Conservation (phyloP, 345 rosid species). For the Heritiera littoralis region DNA sequence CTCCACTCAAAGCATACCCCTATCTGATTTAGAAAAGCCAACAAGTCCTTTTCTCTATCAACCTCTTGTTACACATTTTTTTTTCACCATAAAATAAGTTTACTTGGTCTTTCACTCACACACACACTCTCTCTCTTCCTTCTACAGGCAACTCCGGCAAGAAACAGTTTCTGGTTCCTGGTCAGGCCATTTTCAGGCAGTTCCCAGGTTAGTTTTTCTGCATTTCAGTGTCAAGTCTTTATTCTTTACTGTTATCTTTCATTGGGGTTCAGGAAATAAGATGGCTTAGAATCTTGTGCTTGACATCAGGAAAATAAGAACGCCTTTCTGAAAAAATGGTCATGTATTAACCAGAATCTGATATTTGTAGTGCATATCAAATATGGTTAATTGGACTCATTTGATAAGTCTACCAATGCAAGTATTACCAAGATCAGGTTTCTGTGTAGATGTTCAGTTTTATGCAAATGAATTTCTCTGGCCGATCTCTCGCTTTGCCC, state of each 20-base stretch:
- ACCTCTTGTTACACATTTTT: background rate
- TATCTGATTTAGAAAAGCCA: slow-evolving; percentile 73
- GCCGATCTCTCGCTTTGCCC: background rate
- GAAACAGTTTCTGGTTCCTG: slow-evolving; percentile 24
- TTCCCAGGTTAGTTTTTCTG: slow-evolving; percentile 37
- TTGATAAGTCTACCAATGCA: background rate
- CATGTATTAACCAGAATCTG: background rate
- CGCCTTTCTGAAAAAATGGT: background rate
- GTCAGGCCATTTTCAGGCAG: slow-evolving; percentile 27
- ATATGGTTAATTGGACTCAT: background rate
- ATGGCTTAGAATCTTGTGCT: slow-evolving; percentile 12
- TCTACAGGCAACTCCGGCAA: slow-evolving; percentile 19
- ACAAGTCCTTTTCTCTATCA: slow-evolving; percentile 17
- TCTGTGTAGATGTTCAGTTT: too few relatives aligned
- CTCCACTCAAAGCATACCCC: slow-evolving; percentile 78
- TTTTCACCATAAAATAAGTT: slow-evolving; percentile 10
- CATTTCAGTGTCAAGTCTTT: background rate
- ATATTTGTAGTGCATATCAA: background rate
- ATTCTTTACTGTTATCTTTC: background rate
- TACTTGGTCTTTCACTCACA: background rate
- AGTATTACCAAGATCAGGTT: background rate
- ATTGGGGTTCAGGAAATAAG: background rate
- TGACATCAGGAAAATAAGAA: background rate
- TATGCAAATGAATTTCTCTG: background rate
- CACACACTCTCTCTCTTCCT: slow-evolving; percentile 8